phyloP scores from a whole-genome alignment of 495 filamentous ascomycete genomes.

The Xylaria nigripes region DNA sequence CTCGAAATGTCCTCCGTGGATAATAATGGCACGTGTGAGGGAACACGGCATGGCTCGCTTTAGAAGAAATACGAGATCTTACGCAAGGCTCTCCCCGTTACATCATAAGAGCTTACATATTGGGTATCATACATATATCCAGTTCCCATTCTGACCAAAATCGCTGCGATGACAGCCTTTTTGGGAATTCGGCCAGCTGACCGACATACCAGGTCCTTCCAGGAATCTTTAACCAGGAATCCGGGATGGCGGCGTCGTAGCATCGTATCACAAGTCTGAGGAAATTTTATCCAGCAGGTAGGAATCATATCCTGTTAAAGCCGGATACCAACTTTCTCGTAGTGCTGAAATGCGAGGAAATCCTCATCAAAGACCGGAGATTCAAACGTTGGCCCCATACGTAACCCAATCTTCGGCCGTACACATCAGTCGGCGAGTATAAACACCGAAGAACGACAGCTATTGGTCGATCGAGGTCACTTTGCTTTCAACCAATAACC shows the following conservation, averaged over 20 bases:
- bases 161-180: background rate
- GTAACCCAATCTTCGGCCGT: too few relatives aligned
- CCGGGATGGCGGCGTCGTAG: background rate
- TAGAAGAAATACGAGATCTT: background rate
- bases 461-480: too few relatives aligned
- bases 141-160: slow-evolving; percentile 2
- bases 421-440: too few relatives aligned
- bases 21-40: background rate
- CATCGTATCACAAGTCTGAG: background rate
- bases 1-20: background rate
- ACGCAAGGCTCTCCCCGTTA: background rate
- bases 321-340: background rate
- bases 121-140: background rate
- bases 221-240: background rate
- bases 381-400: background rate
- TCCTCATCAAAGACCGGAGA: background rate
- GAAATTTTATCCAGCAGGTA: background rate
- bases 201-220: too few relatives aligned
- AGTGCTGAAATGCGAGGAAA: background rate
- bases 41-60: slow-evolving; percentile 2
- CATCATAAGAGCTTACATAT: background rate
- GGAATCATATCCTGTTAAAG: background rate
- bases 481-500: too few relatives aligned
- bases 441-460: too few relatives aligned
- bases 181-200: background rate